Base-by-base conservation (phyloP, 2,329 filamentous ascomycete genomes). In the Xylaria digitata region DNA sequence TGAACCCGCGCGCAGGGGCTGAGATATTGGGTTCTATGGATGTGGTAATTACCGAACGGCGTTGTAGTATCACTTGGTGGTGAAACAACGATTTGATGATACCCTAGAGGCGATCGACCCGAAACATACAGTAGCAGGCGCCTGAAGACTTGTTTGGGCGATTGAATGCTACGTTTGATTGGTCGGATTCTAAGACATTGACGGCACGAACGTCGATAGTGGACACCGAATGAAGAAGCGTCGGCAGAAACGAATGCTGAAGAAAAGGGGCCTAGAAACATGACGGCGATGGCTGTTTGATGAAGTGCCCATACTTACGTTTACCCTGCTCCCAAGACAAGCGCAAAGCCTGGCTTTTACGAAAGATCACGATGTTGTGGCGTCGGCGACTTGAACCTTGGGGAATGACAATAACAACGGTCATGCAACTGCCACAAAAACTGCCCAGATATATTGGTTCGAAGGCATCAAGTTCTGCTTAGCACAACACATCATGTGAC, bases 31-130 rank as follows among this genome's bases (percentile, higher is more conserved):
- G 37, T n/a, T 55, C 43, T 5, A 19, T 17, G n/a, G 34, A 42
- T 37, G 46, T 53, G 61, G 54, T n/a, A 65, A 60, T 60, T 53
- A 60, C 62, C 62, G 62, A 60, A 46, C 21, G 3, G 43, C 2
- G 40, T 21, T 57, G 26, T 26, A 11, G 37, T 49, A 45, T 55
- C n/a, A 55, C 21, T 54, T 19, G 15, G 2, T 40, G 26, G 46
- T 65, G 57, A 52, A 57, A 58, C 50, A 49, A 48, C 40, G 50
- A 56, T 15, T 37, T 26, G 26, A 26, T 26, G 11, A 23, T 50
- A 53, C 48, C 45, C 19, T 54, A 17, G 26, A 7, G 26, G 40
- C n/a, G 40, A 45, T 37, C 46, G 46, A 50, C 21, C 57, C 37
- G 58, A 61, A 34, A 54, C 53, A 43, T 43, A 43, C 15, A 42